Conservation (phyloP, 139 green algal genomes). For the Chlorella sp. region DNA sequence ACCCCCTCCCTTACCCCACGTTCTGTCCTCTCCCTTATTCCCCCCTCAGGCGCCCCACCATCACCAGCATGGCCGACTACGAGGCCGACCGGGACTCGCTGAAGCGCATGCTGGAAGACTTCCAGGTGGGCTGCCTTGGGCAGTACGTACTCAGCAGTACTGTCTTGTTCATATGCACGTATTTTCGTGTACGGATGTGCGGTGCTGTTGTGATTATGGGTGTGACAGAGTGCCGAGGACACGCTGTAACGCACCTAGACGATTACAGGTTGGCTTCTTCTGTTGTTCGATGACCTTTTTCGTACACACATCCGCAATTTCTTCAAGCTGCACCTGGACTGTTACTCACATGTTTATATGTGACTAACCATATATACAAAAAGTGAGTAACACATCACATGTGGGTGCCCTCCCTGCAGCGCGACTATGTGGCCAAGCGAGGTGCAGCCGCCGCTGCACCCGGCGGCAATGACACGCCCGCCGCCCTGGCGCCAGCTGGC, state of each 20-base stretch:
- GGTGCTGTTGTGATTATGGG: background rate
- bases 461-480: background rate
- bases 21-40: background rate
- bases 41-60: constrained; percentile 54
- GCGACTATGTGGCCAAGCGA: constrained; percentile 25
- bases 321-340: too few species aligned
- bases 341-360: too few species aligned
- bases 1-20: background rate
- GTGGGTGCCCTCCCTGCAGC: background rate
- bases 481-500: background rate
- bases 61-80: constrained; percentile 74
- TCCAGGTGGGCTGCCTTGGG: constrained; percentile 67
- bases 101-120: constrained; percentile 85
- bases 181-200: too few species aligned
- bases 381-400: background rate
- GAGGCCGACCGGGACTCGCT: constrained; percentile 67
- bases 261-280: too few species aligned
- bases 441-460: constrained; percentile 10
- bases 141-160: too few species aligned
- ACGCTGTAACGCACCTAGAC: too few species aligned
- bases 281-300: too few species aligned
- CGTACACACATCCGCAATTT: too few species aligned
- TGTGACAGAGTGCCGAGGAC: background rate
- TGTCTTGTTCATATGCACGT: too few species aligned
- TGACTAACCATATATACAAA: too few species aligned